Percentiles rank a stretch among this genome's conserved stretches.
These are phyloP conservation scores for Leptographium flavum DNA, from an alignment of 2,329 filamentous ascomycete species.

Conservation along the genomic window DNA sequence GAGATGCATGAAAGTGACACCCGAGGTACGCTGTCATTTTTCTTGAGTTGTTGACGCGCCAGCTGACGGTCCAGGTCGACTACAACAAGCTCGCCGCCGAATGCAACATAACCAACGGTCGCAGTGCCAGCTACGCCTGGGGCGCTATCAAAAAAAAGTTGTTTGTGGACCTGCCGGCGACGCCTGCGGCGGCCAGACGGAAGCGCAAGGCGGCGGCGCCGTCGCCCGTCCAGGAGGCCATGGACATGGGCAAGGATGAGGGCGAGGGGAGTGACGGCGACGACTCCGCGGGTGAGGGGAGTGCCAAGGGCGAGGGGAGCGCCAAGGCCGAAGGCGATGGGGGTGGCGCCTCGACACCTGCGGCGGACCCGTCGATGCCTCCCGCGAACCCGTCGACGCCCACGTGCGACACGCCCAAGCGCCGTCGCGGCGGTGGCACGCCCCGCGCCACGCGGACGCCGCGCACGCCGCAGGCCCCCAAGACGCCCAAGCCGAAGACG, in stretches of 20 bases:
- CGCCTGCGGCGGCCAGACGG: neutral
- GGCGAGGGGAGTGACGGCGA: neutral
- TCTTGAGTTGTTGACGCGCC: neutral
- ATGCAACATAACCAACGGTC: conserved; percentile 13
- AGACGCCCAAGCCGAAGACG: neutral
- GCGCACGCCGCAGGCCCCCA: neutral
- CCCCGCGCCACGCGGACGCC: neutral
- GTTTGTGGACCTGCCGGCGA: conserved; percentile 4
- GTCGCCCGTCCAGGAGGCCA: neutral
- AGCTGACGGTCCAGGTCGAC: conserved; percentile 12
- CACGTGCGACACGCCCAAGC: neutral
- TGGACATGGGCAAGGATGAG: neutral
- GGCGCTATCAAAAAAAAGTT: conserved; percentile 15
- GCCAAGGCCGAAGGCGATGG: neutral
- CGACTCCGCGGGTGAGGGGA: neutral
- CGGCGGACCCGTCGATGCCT: neutral
- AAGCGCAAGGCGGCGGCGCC: conserved; percentile 10
- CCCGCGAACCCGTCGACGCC: neutral
- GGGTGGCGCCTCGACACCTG: neutral
- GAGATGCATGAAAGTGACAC: conserved; percentile 14
- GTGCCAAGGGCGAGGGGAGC: neutral
- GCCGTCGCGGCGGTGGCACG: neutral
- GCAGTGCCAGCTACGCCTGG: conserved; percentile 15
- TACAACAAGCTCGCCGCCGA: conserved; percentile 12
- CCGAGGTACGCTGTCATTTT: conserved; percentile 12